These are phyloP conservation scores for Botrytis hyacinthi DNA, from an alignment of 2,329 filamentous ascomycete species.

Conservation along the genomic window DNA sequence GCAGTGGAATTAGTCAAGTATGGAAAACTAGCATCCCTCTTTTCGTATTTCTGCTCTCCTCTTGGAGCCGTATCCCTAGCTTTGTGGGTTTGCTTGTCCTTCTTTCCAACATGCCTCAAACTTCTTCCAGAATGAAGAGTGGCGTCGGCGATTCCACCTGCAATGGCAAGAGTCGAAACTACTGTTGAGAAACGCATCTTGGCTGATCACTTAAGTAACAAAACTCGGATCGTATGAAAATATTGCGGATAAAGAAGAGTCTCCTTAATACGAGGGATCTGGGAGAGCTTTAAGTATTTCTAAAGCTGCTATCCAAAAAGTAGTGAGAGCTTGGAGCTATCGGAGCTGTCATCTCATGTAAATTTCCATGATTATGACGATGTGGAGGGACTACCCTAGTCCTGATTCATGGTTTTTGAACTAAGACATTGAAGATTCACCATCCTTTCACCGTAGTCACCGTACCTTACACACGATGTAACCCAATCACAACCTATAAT, in stretches of 20 bases:
- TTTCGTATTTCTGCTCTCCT: not conserved
- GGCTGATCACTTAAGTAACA: constrained; percentile 3
- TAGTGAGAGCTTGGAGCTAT: not conserved
- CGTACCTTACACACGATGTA: constrained; percentile 3
- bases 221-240: constrained; percentile 12
- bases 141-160: constrained; percentile 19
- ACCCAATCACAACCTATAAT: not conserved
- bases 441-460: not conserved
- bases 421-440: not conserved
- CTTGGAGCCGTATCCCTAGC: not conserved
- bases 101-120: constrained; percentile 19
- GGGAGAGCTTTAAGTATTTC: constrained; percentile 13
- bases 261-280: not conserved
- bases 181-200: constrained; percentile 23
- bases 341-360: constrained; percentile 10
- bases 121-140: constrained; percentile 18
- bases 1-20: constrained; percentile 20
- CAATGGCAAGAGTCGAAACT: constrained; percentile 19
- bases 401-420: not conserved
- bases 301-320: not conserved
- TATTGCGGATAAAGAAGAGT: not conserved
- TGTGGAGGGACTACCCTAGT: constrained; percentile 4
- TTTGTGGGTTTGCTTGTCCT: constrained; percentile 8
- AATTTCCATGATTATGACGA: constrained; percentile 2
- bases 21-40: constrained; percentile 1